These are phyloP conservation scores for Solanum rostratum DNA, from an alignment of 257 asterid species.

Conservation along the genomic window DNA sequence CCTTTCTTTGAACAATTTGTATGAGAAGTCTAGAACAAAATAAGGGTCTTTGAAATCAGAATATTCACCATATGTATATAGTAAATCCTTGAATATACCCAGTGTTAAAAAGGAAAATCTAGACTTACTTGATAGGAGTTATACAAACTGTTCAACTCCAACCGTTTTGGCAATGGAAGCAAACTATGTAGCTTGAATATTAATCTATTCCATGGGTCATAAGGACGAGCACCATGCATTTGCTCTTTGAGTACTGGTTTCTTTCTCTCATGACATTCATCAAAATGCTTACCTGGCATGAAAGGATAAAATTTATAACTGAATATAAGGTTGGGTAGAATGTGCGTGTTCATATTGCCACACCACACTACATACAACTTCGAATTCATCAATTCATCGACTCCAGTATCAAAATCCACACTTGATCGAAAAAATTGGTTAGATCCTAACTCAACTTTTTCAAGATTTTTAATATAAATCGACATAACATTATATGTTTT, in stretches of 20 bases:
- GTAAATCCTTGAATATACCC: background rate
- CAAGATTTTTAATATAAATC: constrained; percentile 49
- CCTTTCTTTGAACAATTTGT: constrained; percentile 34
- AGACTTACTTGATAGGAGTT: constrained; percentile 34
- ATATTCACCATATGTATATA: background rate
- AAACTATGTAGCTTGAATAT: constrained; percentile 29
- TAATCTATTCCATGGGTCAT: constrained; percentile 6
- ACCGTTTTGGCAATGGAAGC: constrained; percentile 35
- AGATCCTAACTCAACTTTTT: constrained; percentile 47
- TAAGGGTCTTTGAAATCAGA: background rate
- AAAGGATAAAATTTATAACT: constrained; percentile 36
- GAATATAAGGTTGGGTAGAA: constrained; percentile 46
- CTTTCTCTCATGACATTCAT: background rate
- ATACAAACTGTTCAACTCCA: constrained; percentile 28
- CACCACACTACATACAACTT: constrained; percentile 54
- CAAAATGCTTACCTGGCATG: constrained; percentile 19
- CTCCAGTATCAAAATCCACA: constrained; percentile 65
- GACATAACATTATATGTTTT: constrained; percentile 53
- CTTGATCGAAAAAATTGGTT: constrained; percentile 38
- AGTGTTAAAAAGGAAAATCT: background rate
- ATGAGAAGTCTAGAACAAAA: background rate
- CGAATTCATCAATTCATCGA: constrained; percentile 46
- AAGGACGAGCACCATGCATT: constrained; percentile 13
- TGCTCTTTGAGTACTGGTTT: background rate
- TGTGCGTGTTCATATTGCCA: constrained; percentile 50